Evolutionary conservation across 352 stramenopile species (phyloP), one percentile per base, ranked within the genome.

Genomic region (Globisporangium recalcitrans): DNA sequence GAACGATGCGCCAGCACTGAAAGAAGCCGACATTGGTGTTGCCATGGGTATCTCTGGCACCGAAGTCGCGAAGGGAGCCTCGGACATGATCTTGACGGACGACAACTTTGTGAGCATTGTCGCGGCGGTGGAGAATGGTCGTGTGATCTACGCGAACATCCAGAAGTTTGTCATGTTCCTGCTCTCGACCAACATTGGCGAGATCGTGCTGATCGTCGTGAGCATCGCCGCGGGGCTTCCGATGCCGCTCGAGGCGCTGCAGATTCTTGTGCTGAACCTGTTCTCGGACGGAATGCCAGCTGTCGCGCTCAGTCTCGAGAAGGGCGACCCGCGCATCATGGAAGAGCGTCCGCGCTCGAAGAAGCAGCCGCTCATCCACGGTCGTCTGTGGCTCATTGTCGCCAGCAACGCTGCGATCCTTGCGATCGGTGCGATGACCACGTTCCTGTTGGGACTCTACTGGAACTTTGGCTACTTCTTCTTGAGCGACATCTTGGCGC

Each of bases 41-140:
- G 96, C 95, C 4, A 99, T 99, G 97, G 97, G 97, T 34, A 93
- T 99, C 63, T 93, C 94, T 6, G 97, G 97, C 36, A 99, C 96
- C 6, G 88, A 98, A 74, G 97, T 99, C 46, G 97, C 97, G 1
- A 99, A 99, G 75, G 95, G 98, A 57, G 97, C 97, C 1, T 97
- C 96, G 0, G 96, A 99, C 65, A 99, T 99, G 72, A 97, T 99
- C 51, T 73, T 99, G 36, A 85, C 98, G 2, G 97, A 99, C 74
- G 97, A 99, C 77, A 98, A 98, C 67, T 99, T 99, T 74, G 85
- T 85, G 26, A 98, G 95, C 32, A 99, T 99, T 65, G 96, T 99
- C 14, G 82, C 95, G 8, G 96, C 96, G 10, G 93, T 99, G 42
- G 88, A 98, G 57, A 97, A 96, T 73, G 97, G 97, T 19, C 83